phyloP scores from a whole-genome alignment of 2,329 filamentous ascomycete genomes.

The Neonectria neomacrospora region DNA sequence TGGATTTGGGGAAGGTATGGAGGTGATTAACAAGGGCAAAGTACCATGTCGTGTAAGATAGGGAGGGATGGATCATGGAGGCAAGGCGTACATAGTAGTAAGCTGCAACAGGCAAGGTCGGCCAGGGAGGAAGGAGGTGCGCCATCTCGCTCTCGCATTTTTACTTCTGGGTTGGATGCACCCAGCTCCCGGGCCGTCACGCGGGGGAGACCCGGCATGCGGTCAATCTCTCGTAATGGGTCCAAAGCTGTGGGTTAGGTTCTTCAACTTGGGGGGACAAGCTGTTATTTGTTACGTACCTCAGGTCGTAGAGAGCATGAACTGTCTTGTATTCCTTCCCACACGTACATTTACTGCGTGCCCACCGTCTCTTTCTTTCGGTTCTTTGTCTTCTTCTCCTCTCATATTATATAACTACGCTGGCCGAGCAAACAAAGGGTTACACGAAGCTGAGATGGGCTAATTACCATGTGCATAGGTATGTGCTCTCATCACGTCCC shows the following conservation, averaged over 20 bases:
- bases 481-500: neutral
- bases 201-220: slow-evolving; percentile 12
- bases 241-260: slow-evolving; percentile 13
- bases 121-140: slow-evolving; percentile 7
- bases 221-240: slow-evolving; percentile 24
- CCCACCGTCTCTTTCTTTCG: neutral
- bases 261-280: neutral
- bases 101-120: neutral
- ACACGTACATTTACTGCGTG: neutral
- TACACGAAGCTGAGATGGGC: neutral
- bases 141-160: slow-evolving; percentile 20
- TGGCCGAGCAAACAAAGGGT: neutral
- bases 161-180: slow-evolving; percentile 2
- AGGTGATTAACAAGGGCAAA: too few relatives aligned
- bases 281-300: slow-evolving; percentile 14
- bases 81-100: too few relatives aligned
- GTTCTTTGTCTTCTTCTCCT: neutral
- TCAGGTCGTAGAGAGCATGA: slow-evolving; percentile 1
- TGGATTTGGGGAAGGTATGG: neutral
- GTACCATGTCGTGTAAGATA: too few relatives aligned
- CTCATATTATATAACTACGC: neutral
- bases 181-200: slow-evolving; percentile 7
- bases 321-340: neutral
- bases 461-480: too few relatives aligned
- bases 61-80: too few relatives aligned